Evolutionary conservation across 306 rosid genomes (phyloP).

Genomic region (Quercus robur): DNA sequence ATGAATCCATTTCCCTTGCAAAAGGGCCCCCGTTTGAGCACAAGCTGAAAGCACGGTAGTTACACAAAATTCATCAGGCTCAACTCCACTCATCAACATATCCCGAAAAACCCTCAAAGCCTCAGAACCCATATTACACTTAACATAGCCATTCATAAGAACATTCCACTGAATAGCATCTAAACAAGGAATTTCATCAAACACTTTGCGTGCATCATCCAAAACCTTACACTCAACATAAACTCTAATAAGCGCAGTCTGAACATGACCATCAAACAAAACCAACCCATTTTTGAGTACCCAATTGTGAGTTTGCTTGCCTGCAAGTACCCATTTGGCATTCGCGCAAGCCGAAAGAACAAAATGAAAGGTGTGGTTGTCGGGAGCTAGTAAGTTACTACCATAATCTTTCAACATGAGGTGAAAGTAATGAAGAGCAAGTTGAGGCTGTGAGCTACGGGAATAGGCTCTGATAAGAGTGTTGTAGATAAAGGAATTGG

Average conservation of each 20-base stretch:
- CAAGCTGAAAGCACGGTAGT: constrained; percentile 36
- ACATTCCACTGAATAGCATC: constrained; percentile 42
- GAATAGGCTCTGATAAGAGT: constrained; percentile 34
- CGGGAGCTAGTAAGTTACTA: constrained; percentile 4
- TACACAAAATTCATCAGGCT: constrained; percentile 34
- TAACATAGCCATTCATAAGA: constrained; percentile 35
- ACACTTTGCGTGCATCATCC: constrained; percentile 32
- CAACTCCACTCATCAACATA: constrained; percentile 21
- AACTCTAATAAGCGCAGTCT: constrained; percentile 22
- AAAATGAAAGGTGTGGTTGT: constrained; percentile 34
- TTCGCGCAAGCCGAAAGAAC: constrained; percentile 33
- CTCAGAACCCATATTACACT: constrained; percentile 23
- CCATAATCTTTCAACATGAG: constrained; percentile 8
- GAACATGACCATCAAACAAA: constrained; percentile 27
- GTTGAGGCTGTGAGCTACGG: constrained; percentile 23
- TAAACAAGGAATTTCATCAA: constrained; percentile 35
- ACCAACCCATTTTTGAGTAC: constrained; percentile 36
- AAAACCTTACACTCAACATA: constrained; percentile 24
- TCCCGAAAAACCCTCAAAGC: constrained; percentile 28
- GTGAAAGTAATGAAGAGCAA: constrained; percentile 24
- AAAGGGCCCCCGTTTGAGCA: constrained; percentile 37
- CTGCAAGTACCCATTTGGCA: constrained; percentile 9
- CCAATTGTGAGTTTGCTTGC: constrained; percentile 28
- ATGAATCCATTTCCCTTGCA: constrained; percentile 42
- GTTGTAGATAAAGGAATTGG: constrained; percentile 34